A percentile compares a stretch with the other conserved stretches of the same genome.
These are phyloP conservation scores for Podospora comata DNA, from an alignment of 495 filamentous ascomycete species.

Conservation along the genomic window DNA sequence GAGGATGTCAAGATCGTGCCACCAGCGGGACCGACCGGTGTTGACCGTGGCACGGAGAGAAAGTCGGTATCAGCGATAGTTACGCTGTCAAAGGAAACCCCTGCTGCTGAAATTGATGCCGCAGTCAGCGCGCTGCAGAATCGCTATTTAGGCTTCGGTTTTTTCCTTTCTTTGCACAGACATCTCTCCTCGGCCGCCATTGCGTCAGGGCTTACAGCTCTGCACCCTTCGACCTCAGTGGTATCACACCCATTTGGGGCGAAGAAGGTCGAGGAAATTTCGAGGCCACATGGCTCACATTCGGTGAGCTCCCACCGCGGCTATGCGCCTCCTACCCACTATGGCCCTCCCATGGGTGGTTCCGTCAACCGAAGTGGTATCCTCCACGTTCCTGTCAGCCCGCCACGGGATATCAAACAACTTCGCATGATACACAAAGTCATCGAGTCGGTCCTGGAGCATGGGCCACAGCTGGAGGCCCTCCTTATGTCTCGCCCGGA, in stretches of 20 bases:
- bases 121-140: constrained; percentile 77
- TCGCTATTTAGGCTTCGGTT: constrained; percentile 82
- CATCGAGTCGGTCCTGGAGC: constrained; percentile 69
- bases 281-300: constrained; percentile 52
- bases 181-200: constrained; percentile 82
- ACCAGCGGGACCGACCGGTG: constrained; percentile 40
- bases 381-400: constrained; percentile 68
- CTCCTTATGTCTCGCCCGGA: constrained; percentile 80
- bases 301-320: constrained; percentile 62
- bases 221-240: constrained; percentile 47
- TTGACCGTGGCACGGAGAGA: constrained; percentile 72
- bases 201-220: constrained; percentile 50
- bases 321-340: constrained; percentile 79
- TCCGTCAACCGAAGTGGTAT: constrained; percentile 45
- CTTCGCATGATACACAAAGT: constrained; percentile 85
- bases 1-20: constrained; percentile 74
- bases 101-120: constrained; percentile 79
- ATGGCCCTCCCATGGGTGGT: constrained; percentile 46
- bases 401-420: constrained; percentile 74
- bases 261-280: constrained; percentile 55
- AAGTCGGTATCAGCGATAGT: constrained; percentile 81
- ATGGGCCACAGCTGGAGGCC: constrained; percentile 89
- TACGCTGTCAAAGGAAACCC: constrained; percentile 78
- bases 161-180: constrained; percentile 74
- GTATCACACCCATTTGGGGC: constrained; percentile 79